Percentiles rank a stretch among this genome's conserved stretches.
Conservation (phyloP, 306 rosid species). For the Cucurbita moschata region DNA sequence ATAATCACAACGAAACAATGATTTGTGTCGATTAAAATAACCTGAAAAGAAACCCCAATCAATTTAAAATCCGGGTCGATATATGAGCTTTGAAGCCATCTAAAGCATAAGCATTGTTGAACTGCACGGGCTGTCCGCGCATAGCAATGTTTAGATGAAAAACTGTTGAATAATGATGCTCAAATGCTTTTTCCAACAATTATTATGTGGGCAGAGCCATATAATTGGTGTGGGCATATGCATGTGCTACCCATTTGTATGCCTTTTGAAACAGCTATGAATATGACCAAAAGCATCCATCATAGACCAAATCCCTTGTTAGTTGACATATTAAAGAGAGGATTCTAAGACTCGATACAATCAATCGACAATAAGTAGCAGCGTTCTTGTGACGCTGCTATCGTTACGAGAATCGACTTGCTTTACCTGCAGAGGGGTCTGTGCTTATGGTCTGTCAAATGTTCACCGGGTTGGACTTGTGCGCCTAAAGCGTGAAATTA, state of each 20-base stretch:
- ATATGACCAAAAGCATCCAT: background rate
- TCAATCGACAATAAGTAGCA: background rate
- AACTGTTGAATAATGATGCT: background rate
- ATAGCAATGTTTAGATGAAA: background rate
- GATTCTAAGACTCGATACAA: background rate
- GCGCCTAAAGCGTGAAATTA: too few relatives aligned
- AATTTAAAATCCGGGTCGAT: too few relatives aligned
- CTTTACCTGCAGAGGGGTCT: background rate
- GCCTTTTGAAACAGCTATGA: background rate
- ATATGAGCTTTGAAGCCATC: background rate
- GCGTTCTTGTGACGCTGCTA: background rate
- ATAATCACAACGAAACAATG: background rate
- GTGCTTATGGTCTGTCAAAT: background rate
- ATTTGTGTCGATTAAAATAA: background rate
- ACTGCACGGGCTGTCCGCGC: background rate
- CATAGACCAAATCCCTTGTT: background rate
- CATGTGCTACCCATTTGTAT: background rate
- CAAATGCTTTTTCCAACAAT: background rate
- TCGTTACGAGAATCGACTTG: background rate
- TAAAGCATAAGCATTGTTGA: background rate
- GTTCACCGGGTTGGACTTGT: background rate
- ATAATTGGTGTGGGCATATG: background rate
- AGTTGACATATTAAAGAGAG: background rate
- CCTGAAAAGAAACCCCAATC: too few relatives aligned
- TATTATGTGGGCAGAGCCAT: background rate